phyloP scores from a whole-genome alignment of 345 rosid species.

The Aegle marmelos region DNA sequence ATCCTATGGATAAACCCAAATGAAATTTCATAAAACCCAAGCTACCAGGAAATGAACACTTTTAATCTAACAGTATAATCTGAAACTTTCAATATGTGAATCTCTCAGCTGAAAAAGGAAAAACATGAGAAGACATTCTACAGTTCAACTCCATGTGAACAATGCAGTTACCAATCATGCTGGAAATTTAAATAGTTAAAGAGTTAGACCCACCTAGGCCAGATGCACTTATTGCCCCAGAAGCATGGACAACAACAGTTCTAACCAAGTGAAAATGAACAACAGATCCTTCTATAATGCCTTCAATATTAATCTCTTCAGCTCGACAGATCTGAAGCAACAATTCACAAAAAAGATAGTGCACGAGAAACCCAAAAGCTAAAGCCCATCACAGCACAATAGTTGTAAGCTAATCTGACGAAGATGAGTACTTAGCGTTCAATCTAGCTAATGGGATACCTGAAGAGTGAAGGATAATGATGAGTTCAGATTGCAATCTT shows the following conservation, averaged over 20 bases:
- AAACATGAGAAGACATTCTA: not conserved
- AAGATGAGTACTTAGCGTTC: constrained; percentile 22
- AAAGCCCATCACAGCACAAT: constrained; percentile 4
- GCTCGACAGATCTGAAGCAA: constrained; percentile 65
- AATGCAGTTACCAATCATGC: not conserved
- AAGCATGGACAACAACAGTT: constrained; percentile 36
- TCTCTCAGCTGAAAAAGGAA: not conserved
- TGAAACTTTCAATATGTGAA: not conserved
- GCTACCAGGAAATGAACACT: not conserved
- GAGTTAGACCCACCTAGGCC: constrained; percentile 42
- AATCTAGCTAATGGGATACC: constrained; percentile 45
- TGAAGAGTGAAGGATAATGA: constrained; percentile 90
- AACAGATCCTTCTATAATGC: constrained; percentile 54
- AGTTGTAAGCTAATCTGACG: constrained; percentile 17
- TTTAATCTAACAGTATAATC: not conserved
- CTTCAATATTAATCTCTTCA: constrained; percentile 54
- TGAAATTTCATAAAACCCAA: constrained; percentile 4
- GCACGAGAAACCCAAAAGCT: constrained; percentile 16
- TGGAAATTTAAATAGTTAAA: not conserved
- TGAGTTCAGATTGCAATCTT: constrained; percentile 91
- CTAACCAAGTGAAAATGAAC: constrained; percentile 70
- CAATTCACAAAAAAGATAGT: constrained; percentile 11
- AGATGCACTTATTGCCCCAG: constrained; percentile 52
- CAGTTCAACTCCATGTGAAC: not conserved
- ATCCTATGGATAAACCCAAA: constrained; percentile 47